phyloP scores from a whole-genome alignment of 106 monocot genomes.

The Phalaenopsis equestris region DNA sequence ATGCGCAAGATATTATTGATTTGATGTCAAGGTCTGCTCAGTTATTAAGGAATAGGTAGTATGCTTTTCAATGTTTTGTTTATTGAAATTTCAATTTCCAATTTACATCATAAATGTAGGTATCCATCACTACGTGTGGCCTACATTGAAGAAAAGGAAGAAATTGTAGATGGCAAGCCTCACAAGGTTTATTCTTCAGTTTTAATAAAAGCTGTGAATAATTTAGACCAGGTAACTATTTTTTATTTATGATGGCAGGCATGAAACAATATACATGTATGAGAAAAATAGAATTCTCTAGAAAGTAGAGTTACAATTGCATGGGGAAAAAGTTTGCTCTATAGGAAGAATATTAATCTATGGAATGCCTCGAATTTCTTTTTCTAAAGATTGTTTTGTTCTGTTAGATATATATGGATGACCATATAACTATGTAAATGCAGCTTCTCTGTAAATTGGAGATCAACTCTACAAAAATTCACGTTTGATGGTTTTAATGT shows the following conservation, averaged over 20 bases:
- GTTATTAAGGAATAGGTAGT: neutral
- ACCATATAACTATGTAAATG: neutral
- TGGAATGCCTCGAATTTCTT: neutral
- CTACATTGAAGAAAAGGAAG: conserved; percentile 75
- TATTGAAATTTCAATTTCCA: neutral
- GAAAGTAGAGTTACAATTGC: neutral
- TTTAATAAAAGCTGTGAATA: conserved; percentile 57
- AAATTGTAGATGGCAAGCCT: conserved; percentile 18
- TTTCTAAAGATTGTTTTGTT: neutral
- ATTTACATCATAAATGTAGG: conserved; percentile 23
- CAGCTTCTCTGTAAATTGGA: neutral
- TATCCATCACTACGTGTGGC: conserved; percentile 62
- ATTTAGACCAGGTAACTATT: conserved; percentile 53
- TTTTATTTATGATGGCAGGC: neutral
- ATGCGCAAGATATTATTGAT: conserved; percentile 67
- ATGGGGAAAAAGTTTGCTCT: neutral
- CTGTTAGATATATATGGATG: neutral
- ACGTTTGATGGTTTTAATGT: neutral
- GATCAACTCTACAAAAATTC: neutral
- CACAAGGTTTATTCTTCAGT: conserved; percentile 59
- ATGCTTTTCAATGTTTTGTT: neutral
- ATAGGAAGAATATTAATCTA: neutral
- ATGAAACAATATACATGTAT: neutral
- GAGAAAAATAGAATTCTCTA: neutral
- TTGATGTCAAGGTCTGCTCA: conserved; percentile 47